These are phyloP conservation scores for Lentinula raphanica DNA, from an alignment of 768 basidiomycete genomes.

Conservation along the genomic window DNA sequence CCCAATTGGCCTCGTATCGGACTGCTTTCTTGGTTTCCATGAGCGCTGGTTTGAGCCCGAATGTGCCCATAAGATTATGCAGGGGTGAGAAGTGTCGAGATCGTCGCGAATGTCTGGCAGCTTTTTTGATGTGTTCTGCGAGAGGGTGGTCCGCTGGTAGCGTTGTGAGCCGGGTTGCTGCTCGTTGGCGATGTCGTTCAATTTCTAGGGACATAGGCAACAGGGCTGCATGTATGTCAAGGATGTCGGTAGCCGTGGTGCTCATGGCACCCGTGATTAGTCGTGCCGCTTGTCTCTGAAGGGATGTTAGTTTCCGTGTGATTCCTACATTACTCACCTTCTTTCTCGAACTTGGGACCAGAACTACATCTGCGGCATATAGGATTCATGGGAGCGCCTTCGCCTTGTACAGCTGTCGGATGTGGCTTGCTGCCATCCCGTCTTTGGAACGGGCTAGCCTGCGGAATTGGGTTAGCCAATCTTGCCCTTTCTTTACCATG, in stretches of 20 bases:
- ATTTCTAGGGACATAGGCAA: conserved; percentile 10
- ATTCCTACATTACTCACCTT: neutral
- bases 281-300: neutral
- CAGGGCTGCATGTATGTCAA: conserved; percentile 8
- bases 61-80: conserved; percentile 1
- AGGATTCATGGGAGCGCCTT: neutral
- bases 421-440: neutral
- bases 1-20: neutral
- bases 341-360: neutral
- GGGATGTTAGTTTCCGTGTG: neutral
- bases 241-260: conserved; percentile 9
- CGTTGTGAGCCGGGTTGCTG: conserved; percentile 6
- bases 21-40: neutral
- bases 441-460: neutral
- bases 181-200: neutral
- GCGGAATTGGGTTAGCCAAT: neutral
- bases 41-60: neutral
- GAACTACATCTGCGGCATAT: neutral
- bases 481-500: neutral
- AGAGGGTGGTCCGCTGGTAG: conserved; percentile 10
- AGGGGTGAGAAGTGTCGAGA: conserved; percentile 9
- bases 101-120: neutral
- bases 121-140: neutral
- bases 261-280: neutral
- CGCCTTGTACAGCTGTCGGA: neutral